Conservation (phyloP, 2,329 filamentous ascomycete species). For the Fusarium albosuccineum region DNA sequence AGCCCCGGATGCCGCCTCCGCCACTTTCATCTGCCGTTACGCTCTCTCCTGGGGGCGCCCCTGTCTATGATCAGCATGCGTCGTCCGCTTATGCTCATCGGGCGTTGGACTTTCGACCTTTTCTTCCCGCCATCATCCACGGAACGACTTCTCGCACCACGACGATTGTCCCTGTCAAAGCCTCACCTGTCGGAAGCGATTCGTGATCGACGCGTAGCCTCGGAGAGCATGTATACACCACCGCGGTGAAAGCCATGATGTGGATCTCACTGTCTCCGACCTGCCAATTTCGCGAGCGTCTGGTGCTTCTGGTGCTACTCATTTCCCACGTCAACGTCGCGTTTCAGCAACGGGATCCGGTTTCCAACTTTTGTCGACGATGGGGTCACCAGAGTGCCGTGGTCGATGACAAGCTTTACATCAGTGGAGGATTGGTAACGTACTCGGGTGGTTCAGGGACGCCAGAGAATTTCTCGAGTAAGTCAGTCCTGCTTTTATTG, state of each 20-base stretch:
- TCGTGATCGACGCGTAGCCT: slow-evolving; percentile 24
- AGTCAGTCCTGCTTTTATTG: slow-evolving; percentile 41
- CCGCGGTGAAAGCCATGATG: slow-evolving; percentile 42
- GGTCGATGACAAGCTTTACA: slow-evolving; percentile 70
- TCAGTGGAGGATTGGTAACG: slow-evolving; percentile 71
- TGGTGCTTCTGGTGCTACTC: slow-evolving; percentile 39
- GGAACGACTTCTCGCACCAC: slow-evolving; percentile 10
- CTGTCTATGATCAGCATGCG: slow-evolving; percentile 29
- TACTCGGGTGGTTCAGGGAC: slow-evolving; percentile 64
- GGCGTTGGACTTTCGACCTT: slow-evolving; percentile 8
- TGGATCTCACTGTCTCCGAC: slow-evolving; percentile 38
- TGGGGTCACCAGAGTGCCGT: slow-evolving; percentile 72
- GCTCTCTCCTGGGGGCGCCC: slow-evolving; percentile 29
- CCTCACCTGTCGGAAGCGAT: slow-evolving; percentile 13
- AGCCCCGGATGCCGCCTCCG: slow-evolving; percentile 46
- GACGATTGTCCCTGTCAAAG: slow-evolving; percentile 14
- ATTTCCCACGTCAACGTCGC: slow-evolving; percentile 35
- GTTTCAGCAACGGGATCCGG: slow-evolving; percentile 61
- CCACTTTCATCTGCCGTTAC: slow-evolving; percentile 45
- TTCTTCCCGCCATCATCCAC: slow-evolving; percentile 22
- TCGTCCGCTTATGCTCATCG: slow-evolving; percentile 18
- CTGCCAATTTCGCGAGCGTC: slow-evolving; percentile 27
- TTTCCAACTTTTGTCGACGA: slow-evolving; percentile 66
- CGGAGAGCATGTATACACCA: slow-evolving; percentile 40
- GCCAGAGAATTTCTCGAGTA: slow-evolving; percentile 69